Evolutionary conservation across 1,284 basidiomycete species (phyloP).

Genomic region (Boletus sp.): DNA sequence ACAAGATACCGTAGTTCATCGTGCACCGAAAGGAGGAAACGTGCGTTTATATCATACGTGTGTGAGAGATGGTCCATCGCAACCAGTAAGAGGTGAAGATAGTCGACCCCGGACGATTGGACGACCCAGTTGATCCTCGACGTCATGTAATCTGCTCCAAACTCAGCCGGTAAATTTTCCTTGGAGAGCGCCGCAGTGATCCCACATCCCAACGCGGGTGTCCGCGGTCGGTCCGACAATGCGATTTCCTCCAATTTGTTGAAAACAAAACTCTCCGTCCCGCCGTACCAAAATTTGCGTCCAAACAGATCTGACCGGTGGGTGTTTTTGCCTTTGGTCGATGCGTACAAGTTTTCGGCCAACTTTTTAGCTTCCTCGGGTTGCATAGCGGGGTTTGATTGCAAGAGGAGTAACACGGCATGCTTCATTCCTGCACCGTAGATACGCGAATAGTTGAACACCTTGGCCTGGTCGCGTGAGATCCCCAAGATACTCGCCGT

Average conservation of each 20-base stretch:
- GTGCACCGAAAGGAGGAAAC: slow-evolving; percentile 97
- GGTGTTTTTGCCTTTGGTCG: slow-evolving; percentile 92
- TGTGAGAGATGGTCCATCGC: slow-evolving; percentile 90
- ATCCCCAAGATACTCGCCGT: slow-evolving; percentile 94
- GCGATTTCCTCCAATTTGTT: slow-evolving; percentile 99
- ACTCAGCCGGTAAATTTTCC: slow-evolving; percentile 79
- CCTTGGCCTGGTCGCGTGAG: slow-evolving; percentile 94
- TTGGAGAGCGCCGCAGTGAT: slow-evolving; percentile 93
- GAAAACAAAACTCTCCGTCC: slow-evolving; percentile 98
- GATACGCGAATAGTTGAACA: slow-evolving; percentile 99
- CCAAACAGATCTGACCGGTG: slow-evolving; percentile 70
- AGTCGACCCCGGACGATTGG: slow-evolving; percentile 98
- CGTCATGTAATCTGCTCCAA: slow-evolving; percentile 90
- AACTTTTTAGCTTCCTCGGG: slow-evolving; percentile 80
- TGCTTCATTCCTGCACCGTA: slow-evolving; percentile 98
- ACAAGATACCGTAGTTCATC: slow-evolving; percentile 97
- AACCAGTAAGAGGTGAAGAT: slow-evolving; percentile 95
- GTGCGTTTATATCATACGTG: slow-evolving; percentile 85
- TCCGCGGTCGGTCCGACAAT: slow-evolving; percentile 83
- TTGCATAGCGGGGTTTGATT: slow-evolving; percentile 83
- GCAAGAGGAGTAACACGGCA: slow-evolving; percentile 87
- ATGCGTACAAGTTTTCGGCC: slow-evolving; percentile 87
- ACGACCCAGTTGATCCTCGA: slow-evolving; percentile 99
- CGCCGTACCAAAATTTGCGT: slow-evolving; percentile 95
- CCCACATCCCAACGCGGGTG: slow-evolving; percentile 93